A percentile compares a stretch with the other conserved stretches of the same genome.
phyloP scores from a whole-genome alignment of 2,329 filamentous ascomycete genomes.

The Fusarium pilosicola region DNA sequence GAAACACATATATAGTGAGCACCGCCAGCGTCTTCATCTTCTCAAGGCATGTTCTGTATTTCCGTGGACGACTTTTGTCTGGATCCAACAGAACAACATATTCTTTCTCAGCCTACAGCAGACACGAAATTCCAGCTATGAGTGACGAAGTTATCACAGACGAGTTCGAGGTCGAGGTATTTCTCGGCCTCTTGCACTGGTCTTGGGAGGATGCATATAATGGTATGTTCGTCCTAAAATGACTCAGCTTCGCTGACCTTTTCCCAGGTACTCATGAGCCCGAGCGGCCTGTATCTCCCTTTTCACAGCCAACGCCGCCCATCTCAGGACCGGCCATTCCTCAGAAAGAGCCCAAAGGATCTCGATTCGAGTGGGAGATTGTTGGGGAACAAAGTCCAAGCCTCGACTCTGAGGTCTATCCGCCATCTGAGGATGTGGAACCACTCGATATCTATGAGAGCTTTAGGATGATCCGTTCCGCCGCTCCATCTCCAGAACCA shows the following conservation, averaged over 20 bases:
- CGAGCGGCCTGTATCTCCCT: not conserved
- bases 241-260: not conserved
- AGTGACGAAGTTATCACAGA: not conserved
- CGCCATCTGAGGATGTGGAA: too few species aligned
- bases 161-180: not conserved
- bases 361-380: accelerated
- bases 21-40: accelerated
- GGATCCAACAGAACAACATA: accelerated
- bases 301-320: not conserved
- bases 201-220: not conserved
- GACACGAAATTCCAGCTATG: not conserved
- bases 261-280: not conserved
- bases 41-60: not conserved
- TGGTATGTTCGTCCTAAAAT: accelerated
- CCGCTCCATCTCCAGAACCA: not conserved
- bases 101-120: accelerated
- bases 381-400: not conserved
- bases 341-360: accelerated
- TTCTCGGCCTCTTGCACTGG: not conserved
- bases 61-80: not conserved
- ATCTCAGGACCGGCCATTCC: accelerated
- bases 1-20: not conserved
- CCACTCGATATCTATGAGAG: not conserved
- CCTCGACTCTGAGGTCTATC: accelerated
- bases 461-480: accelerated